Evolutionary conservation across 805 yeast species (phyloP).

Genomic region (Torulaspora franciscae): DNA sequence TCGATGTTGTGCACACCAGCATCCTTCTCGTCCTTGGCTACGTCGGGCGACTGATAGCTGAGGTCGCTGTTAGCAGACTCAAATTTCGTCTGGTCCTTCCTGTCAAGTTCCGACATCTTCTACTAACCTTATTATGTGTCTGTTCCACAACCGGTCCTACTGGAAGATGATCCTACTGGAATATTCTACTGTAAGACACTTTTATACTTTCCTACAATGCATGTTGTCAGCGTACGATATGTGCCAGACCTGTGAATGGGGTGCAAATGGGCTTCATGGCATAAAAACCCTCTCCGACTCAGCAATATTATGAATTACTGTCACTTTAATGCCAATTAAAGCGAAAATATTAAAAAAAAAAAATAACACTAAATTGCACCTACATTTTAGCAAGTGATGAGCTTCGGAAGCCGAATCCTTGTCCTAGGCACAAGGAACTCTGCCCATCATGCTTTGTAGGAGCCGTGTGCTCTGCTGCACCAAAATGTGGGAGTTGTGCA

Average conservation of each 20-base stretch:
- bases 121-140: too few species aligned
- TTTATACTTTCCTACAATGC: neutral
- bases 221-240: too few species aligned
- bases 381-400: neutral
- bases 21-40: conserved; percentile 7
- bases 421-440: too few species aligned
- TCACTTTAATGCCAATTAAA: neutral
- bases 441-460: neutral
- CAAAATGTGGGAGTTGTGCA: too few species aligned
- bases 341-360: neutral
- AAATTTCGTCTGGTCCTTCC: neutral
- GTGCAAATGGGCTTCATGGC: neutral
- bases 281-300: neutral
- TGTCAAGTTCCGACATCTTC: neutral
- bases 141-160: too few species aligned
- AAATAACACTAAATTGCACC: conserved; percentile 1
- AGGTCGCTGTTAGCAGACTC: neutral
- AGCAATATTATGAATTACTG: neutral
- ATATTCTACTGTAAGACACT: neutral
- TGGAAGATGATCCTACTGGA: too few species aligned
- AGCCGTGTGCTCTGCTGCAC: neutral
- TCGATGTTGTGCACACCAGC: conserved; percentile 55
- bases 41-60: conserved; percentile 1
- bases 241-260: neutral
- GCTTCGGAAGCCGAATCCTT: neutral